Percentiles rank a stretch among this genome's conserved stretches.
These are phyloP conservation scores for Leccinellum albellum DNA, from an alignment of 768 basidiomycete genomes.

Conservation along the genomic window DNA sequence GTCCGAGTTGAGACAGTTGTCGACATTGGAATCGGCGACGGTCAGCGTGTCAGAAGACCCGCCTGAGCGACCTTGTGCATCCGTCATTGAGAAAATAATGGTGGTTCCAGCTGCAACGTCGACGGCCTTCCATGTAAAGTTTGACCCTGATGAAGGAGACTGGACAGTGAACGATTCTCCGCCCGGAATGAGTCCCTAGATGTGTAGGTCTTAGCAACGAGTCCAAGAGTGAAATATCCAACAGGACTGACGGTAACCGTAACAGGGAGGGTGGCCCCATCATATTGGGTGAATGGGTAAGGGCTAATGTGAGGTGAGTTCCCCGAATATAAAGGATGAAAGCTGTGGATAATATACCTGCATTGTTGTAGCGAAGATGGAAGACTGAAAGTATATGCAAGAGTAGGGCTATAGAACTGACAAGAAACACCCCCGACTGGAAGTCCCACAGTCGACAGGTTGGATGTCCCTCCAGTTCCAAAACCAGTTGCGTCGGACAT, in stretches of 20 bases:
- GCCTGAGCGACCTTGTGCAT: slow-evolving; percentile 48
- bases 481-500: slow-evolving; percentile 76
- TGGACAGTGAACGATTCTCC: slow-evolving; percentile 48
- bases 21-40: slow-evolving; percentile 47
- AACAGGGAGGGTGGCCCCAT: slow-evolving; percentile 47
- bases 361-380: slow-evolving; percentile 57
- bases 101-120: slow-evolving; percentile 56
- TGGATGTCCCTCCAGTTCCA: slow-evolving; percentile 57
- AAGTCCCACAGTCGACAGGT: slow-evolving; percentile 45
- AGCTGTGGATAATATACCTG: slow-evolving; percentile 38
- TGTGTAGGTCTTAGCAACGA: background rate
- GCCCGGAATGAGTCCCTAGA: slow-evolving; percentile 59
- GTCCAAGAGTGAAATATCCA: background rate
- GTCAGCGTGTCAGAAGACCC: slow-evolving; percentile 53
- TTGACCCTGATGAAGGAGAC: slow-evolving; percentile 34
- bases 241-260: slow-evolving; percentile 45
- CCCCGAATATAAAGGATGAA: background rate
- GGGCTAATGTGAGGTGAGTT: slow-evolving; percentile 32
- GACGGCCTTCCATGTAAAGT: slow-evolving; percentile 54
- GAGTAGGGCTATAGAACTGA: slow-evolving; percentile 40
- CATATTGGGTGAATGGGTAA: slow-evolving; percentile 45
- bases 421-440: slow-evolving; percentile 44
- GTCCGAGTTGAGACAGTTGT: slow-evolving; percentile 46
- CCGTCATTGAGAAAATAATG: slow-evolving; percentile 54
- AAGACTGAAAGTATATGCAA: slow-evolving; percentile 48